Evolutionary conservation across 306 rosid genomes (phyloP), one percentile per base, ranked within the genome.

Genomic region (Lathyrus aphaca): DNA sequence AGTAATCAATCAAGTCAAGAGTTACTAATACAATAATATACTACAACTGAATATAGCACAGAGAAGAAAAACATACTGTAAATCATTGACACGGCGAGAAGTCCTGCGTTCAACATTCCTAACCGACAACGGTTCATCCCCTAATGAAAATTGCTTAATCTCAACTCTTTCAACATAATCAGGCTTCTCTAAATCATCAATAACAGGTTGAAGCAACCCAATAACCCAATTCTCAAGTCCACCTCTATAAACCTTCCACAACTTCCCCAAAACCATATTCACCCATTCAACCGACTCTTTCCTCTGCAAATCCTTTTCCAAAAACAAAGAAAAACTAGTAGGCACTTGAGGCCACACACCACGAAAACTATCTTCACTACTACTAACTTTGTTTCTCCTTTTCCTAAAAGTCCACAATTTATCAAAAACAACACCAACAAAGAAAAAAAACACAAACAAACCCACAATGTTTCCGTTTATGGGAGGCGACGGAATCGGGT

Each of bases 251-350:
- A 87, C 99, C 80, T 95, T 95, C 99, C 99, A 95, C 25, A 95
- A 68, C 86, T 95, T 95, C 16, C 90, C 99, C 64, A 95, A 32
- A 66, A 95, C 99, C 99, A 95, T 95, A 66, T 95, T 95, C 73
- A 95, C 99, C 99, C 99, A 95, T 61, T 95, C 99, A 67, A 91
- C 99, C 3, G 97, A 91, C 66, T 95, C 99, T 67, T 95, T 95
- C 71, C 99, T 84, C 86, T 87, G 99, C 81, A 95, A 87, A 81
- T 91, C 99, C 89, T 91, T 87, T 60, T 95, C 99, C 76, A 95
- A 66, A 69, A 95, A 84, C 82, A 86, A 74, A 0, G 97, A 91
- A 51, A 95, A 95, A 84, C 97, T 95, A 14, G 92, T 91, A 10
- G 99, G 99, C 6, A 91, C 97, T 66, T 95, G 99, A 1, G 99